Base-by-base conservation (phyloP, 441 rosid species). In the Aquilaria agallochum region DNA sequence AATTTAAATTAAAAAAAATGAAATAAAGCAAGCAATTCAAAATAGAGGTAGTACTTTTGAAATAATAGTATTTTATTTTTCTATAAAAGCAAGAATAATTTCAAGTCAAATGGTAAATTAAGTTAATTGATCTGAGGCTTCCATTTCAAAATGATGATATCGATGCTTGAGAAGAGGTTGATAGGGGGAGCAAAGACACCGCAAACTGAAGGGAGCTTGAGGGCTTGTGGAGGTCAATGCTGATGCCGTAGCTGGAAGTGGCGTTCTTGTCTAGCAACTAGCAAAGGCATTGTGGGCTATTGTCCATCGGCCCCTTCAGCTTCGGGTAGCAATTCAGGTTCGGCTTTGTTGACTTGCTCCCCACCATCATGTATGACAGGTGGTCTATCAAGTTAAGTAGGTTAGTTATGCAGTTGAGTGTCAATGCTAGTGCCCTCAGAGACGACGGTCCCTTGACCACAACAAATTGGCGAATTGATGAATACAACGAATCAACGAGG, bases 321-420 rank as follows among this genome's bases (percentile, higher is more conserved):
- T 89, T 96, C 2, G 92, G 92, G 71, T 94, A 92, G 80, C 98
- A 92, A 1, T 79, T 69, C 50, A 73, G 50, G 45, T 79, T 90
- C 9, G 98, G 97, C 34, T 53, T 72, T 11, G 77, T 80, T 66
- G 63, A 52, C 12, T 70, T 87, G 72, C 98, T 88, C 2, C 78
- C 88, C 0, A 62, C 58, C 31, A 49, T 32, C 62, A 82, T 84
- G 68, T 71, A 92, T 30, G 79, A 60, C 77, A 88, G 65, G 70
- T 96, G 87, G 66, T 90, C 96, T 12, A 90, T 70, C 80, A 75
- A 67, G 75, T 86, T 89, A 3, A 74, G 8, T 63, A 87, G 31
- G 44, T 58, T 62, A 1, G 59, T 66, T 11, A 84, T 0, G 70
- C 95, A 92, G 68, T 80, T 87, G 10, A 57, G 20, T 20, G 76